Evolutionary conservation across 78 protist species (phyloP), one percentile per base, ranked within the genome.

Genomic region (Dictyostelium brefeldianum): DNA sequence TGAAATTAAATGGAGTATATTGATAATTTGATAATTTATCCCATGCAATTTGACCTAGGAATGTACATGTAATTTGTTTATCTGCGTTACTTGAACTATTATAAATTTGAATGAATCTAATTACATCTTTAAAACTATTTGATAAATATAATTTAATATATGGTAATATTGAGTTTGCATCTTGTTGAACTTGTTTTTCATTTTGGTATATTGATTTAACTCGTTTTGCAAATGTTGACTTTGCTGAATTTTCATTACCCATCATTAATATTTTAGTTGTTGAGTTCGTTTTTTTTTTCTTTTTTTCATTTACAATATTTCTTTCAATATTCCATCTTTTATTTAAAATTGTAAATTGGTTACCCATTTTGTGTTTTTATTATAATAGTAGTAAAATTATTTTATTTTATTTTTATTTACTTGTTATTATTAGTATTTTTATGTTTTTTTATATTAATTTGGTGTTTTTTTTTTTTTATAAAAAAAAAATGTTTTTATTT

Each of bases 151-250:
- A 27, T 75, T 65, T 56, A 43, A 85, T 85, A 54, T 67, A 54
- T 20, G 81, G 43, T 59, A 53, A 73, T 10, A 74, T 59, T 47
- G 48, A 36, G 18, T 46, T 25, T 2, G 78, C 71, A 17, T 85
- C 81, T 29, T 46, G 47, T n/a, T 62, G 22, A 15, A 53, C 27
- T n/a, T 22, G 10, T n/a, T 9, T 41, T 14, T 57, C 81, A 22
- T 17, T 62, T 59, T 85, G 71, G 20, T 85, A 85, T 1, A 85
- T 71, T 27, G 46, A 27, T 77, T 77, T 77, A 15, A 77, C 81
- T 77, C 50, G 57, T 77, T 77, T 77, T 2, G 57, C 64, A 51
- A 77, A 77, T 46, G 64, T 50, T n/a, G n/a, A 50, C 31, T n/a
- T 51, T 77, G 56, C 81, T n/a, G 31, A 18, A 27, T 50, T 22